Conservation (phyloP, 2,329 filamentous ascomycete species). For the Polytolypa hystricis region DNA sequence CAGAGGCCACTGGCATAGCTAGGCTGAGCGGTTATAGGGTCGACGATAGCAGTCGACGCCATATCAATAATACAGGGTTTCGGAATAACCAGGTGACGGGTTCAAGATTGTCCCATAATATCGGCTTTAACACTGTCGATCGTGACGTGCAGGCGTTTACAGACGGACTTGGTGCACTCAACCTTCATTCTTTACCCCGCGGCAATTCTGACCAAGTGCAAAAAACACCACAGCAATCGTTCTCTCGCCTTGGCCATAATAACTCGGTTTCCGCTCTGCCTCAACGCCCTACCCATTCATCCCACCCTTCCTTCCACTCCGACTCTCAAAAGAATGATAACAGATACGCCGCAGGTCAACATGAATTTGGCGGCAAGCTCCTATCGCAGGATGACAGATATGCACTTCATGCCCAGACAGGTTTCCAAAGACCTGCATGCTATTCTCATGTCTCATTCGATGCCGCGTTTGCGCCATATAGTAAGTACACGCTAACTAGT, state of each 20-base stretch:
- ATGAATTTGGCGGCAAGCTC: conserved; percentile 23
- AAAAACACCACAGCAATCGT: conserved; percentile 14
- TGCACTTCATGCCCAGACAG: conserved; percentile 23
- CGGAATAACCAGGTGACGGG: conserved; percentile 21
- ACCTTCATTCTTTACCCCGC: conserved; percentile 21
- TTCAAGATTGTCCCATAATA: conserved; percentile 22
- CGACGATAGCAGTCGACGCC: conserved; percentile 23
- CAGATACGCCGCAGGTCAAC: conserved; percentile 23
- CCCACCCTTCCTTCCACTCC: conserved; percentile 30
- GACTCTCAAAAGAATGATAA: conserved; percentile 25
- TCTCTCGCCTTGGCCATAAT: conserved; percentile 25
- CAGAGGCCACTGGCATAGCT: conserved; percentile 12
- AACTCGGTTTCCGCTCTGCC: conserved; percentile 24
- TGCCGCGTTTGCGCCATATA: conserved; percentile 31
- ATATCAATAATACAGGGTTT: conserved; percentile 23
- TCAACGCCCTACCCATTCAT: conserved; percentile 26
- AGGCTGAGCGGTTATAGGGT: conserved; percentile 22
- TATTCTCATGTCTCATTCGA: conserved; percentile 34
- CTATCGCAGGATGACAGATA: conserved; percentile 24
- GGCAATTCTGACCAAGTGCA: conserved; percentile 20
- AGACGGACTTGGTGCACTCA: conserved; percentile 3
- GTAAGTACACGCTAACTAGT: background rate
- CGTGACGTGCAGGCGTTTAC: too few species aligned
- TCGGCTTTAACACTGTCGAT: too few species aligned
- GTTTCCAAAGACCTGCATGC: conserved; percentile 20